Conservation (phyloP, 78 protist genomes). For the Dictyostelium purpureum region DNA sequence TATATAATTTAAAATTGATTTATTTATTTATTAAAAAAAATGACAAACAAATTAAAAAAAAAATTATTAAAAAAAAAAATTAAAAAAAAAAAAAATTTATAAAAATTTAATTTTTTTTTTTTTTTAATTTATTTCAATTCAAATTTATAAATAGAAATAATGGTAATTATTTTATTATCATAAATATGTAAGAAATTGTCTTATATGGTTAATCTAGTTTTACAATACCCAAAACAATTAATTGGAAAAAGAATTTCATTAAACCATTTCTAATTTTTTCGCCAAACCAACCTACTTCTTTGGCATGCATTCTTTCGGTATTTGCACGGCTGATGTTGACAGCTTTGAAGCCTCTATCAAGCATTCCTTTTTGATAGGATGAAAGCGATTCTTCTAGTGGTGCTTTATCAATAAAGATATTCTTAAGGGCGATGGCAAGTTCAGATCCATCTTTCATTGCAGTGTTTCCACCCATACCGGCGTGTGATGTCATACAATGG, state of each 20-base stretch:
- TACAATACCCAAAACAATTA: conserved; percentile 9
- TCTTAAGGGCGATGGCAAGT: neutral
- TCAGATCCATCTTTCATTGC: conserved; percentile 18
- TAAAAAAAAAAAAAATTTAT: too few species aligned
- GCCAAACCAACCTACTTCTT: conserved; percentile 9
- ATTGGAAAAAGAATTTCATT: neutral
- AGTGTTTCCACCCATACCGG: conserved; percentile 33
- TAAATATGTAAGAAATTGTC: too few species aligned
- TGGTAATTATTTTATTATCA: too few species aligned
- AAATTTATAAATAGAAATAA: too few species aligned
- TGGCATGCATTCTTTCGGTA: conserved; percentile 34
- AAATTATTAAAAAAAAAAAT: too few species aligned
- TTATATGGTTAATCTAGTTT: conserved; percentile 10
- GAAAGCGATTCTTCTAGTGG: neutral
- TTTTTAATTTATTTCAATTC: too few species aligned
- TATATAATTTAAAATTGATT: too few species aligned
- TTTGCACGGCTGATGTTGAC: neutral
- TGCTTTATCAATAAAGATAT: neutral
- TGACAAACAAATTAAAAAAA: too few species aligned
- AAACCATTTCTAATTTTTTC: conserved; percentile 11
- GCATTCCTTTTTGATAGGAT: conserved; percentile 6
- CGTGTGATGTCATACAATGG: conserved; percentile 18
- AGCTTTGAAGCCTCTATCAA: conserved; percentile 16
- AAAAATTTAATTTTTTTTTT: too few species aligned
- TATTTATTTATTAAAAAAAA: too few species aligned